Base-by-base conservation (phyloP, 352 stramenopile genomes). In the Pythium dissotocum region DNA sequence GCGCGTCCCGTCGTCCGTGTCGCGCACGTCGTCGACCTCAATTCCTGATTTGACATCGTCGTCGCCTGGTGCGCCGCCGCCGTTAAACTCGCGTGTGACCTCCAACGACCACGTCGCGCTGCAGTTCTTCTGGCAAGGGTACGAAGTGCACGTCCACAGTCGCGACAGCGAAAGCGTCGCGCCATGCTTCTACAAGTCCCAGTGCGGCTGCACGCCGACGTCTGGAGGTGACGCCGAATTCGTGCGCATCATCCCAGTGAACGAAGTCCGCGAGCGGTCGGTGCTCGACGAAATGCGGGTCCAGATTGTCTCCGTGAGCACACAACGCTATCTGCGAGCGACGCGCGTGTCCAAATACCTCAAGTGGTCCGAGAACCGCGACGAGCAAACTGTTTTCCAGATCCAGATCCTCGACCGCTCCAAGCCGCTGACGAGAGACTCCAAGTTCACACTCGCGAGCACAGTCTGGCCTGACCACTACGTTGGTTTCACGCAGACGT, bases 61-160 rank as follows among this genome's bases (percentile, higher is more conserved):
- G 36, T 63, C 46, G n/a, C 33, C 64, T 46, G 28, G 24, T 16
- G 28, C 58, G 35, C 33, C 52, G n/a, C 36, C 67, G 36, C 56
- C 57, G 36, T 62, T 65, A 28, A 65, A 69, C 38, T 67, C 61
- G 33, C 61, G 62, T 24, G 58, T 77, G 38, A 78, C 72, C 2
- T 73, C 68, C 2, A 78, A 73, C 36, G 60, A 75, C 58, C 63
- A 67, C 57, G 55, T 76, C 38, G 67, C 72, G 18, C 26, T 78
- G 52, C 68, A 76, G 59, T 78, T 78, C 40, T 78, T 55, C 62
- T 78, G 72, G 72, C 72, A 78, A 57, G 72, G 72, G 0, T 78
- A 72, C 28, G 72, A 78, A 58, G 69, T 69, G 33, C 66, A 71
- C 40, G 60, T 65, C 4, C 65, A 76, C 59, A 62, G 61, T 35